These are phyloP conservation scores for Colletotrichum somersetense DNA, from an alignment of 2,329 filamentous ascomycete genomes.

Conservation along the genomic window DNA sequence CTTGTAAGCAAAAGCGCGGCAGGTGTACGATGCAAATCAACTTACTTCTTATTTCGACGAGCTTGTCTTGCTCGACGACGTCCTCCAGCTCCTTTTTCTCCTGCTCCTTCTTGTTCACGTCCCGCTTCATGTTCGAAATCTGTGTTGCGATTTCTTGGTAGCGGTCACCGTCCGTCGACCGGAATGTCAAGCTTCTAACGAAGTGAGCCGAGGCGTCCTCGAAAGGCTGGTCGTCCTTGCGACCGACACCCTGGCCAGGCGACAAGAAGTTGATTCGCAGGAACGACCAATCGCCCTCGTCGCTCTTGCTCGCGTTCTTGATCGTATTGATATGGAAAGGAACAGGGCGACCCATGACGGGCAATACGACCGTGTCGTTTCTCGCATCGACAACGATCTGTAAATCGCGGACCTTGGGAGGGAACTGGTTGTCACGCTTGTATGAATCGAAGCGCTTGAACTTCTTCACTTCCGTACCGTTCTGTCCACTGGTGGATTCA, in stretches of 20 bases:
- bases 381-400: conserved; percentile 92
- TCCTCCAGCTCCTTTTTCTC: conserved; percentile 99
- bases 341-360: conserved; percentile 96
- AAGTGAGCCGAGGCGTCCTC: conserved; percentile 97
- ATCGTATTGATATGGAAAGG: conserved; percentile 98
- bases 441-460: conserved; percentile 99
- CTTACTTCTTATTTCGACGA: conserved; percentile 92
- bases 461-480: conserved; percentile 94
- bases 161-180: conserved; percentile 88
- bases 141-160: conserved; percentile 92
- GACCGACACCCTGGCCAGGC: conserved; percentile 94
- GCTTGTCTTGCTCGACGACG: conserved; percentile 98
- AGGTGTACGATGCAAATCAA: conserved; percentile 36
- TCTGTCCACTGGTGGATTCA: conserved; percentile 85
- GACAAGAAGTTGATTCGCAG: conserved; percentile 97
- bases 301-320: conserved; percentile 98
- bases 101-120: conserved; percentile 90
- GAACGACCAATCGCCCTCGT: conserved; percentile 94
- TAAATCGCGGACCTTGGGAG: conserved; percentile 83
- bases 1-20: neutral
- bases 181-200: conserved; percentile 93
- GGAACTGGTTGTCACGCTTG: conserved; percentile 96
- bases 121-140: conserved; percentile 96
- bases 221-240: conserved; percentile 97
- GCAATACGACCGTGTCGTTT: conserved; percentile 89